Conservation (phyloP, 1,139 yeast species). For the Yarrowia galli region DNA sequence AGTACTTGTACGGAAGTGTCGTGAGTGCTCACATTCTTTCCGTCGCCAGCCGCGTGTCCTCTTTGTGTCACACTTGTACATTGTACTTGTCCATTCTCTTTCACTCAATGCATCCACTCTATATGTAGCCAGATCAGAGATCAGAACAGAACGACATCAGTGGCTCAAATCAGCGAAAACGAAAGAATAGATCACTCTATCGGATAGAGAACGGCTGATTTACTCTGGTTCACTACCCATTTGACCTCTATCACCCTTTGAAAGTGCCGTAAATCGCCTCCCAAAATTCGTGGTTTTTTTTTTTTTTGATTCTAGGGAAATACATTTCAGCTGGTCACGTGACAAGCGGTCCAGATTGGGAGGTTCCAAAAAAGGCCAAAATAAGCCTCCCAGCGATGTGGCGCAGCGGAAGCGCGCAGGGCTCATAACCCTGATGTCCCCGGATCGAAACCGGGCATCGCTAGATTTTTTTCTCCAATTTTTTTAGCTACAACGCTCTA, state of each 20-base stretch:
- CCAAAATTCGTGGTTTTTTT: not conserved
- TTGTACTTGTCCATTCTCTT: too few species aligned
- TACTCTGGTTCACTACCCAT: not conserved
- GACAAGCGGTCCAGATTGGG: not conserved
- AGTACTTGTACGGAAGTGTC: too few species aligned
- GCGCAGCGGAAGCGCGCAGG: slow-evolving; percentile 99
- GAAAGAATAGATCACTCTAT: not conserved
- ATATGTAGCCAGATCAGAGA: not conserved
- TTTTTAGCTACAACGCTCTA: not conserved
- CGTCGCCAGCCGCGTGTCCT: too few species aligned
- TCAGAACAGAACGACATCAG: not conserved
- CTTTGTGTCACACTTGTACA: too few species aligned
- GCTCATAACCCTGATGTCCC: slow-evolving; percentile 99
- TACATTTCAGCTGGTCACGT: slow-evolving; percentile 3
- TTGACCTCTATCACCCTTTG: not conserved
- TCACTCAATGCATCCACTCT: too few species aligned
- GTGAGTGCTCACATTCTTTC: too few species aligned
- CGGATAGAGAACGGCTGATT: not conserved
- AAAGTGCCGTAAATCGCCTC: too few species aligned
- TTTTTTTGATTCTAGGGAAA: too few species aligned
- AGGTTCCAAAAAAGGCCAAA: not conserved
- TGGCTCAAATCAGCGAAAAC: not conserved
- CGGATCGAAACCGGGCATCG: slow-evolving; percentile 99
- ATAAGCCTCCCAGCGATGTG: slow-evolving; percentile 56
- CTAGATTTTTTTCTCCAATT: slow-evolving; percentile 54